These are phyloP conservation scores for Bothriochloa decipiens DNA, from an alignment of 176 grass and related monocot genomes.

Conservation along the genomic window DNA sequence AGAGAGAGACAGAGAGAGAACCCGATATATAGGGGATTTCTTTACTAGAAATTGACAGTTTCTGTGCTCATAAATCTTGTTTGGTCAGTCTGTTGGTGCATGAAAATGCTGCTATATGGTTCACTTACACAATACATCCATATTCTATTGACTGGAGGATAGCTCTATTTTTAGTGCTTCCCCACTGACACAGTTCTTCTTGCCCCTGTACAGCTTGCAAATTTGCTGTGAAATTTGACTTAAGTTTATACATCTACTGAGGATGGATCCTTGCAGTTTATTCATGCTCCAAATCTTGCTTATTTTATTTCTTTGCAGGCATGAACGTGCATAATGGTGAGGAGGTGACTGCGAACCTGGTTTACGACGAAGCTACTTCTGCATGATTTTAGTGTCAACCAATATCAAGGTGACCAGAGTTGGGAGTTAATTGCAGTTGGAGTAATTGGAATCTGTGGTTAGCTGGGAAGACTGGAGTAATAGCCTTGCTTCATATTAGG, in stretches of 20 bases:
- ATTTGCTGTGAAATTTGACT: neutral
- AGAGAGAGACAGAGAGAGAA: neutral
- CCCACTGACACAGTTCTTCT: neutral
- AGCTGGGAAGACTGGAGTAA: no score
- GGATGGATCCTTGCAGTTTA: neutral
- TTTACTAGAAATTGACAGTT: neutral
- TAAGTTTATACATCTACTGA: neutral
- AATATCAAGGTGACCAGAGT: no score
- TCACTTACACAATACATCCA: neutral
- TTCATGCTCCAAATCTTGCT: neutral
- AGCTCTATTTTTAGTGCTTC: neutral
- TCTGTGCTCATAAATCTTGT: neutral
- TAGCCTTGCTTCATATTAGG: no score
- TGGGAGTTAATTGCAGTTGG: no score
- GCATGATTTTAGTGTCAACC: no score
- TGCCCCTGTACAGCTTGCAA: neutral
- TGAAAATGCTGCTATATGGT: constrained; percentile 3
- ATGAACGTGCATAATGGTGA: neutral
- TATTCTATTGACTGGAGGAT: neutral
- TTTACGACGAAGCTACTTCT: no score
- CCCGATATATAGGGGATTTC: neutral
- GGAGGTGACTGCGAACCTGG: no score
- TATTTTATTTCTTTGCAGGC: neutral
- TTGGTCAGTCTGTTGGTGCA: neutral
- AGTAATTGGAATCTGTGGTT: no score